Base-by-base conservation (phyloP, 1,284 basidiomycete genomes). In the Porodaedalea pini region DNA sequence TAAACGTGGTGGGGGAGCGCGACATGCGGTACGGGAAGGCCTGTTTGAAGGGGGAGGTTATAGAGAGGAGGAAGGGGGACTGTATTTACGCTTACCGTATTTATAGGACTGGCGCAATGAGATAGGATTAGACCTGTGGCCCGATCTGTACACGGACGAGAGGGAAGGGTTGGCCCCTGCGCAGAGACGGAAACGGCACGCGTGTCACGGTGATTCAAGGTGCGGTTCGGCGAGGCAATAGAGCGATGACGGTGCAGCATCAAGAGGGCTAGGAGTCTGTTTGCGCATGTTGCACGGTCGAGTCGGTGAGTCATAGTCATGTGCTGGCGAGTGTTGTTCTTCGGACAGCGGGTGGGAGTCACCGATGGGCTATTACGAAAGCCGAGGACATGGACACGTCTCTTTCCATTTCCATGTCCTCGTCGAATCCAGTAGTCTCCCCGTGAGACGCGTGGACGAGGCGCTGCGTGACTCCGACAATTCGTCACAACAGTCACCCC, bases 81-180 rank as follows among this genome's bases (percentile, higher is more conserved):
- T 61, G 50, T 58, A 60, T 62, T 60, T 58, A 56, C 63, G 61
- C 52, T 57, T 58, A 37, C 61, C 56, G 65, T 65, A 69, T 73
- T 71, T 69, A 71, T 72, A 70, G 63, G 23, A 3, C 21, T 47
- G 31, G 17, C 7, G 25, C n/a, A 15, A 57, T 58, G 58, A 63
- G 64, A 60, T 58, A 65, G 63, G 66, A 67, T 47, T 47, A 47
- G 45, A 49, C 57, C 57, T 53, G 62, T 61, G 62, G 62, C 61
- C 62, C 62, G 60, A 62, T 64, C 61, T 53, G 62, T 62, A 61
- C 13, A 50, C 41, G 52, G 54, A 40, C 48, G 39, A 52, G 10
- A 43, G 49, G 45, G 56, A 53, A 41, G 25, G 31, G 49, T 44
- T 34, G 19, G n/a, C n/a, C n/a, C n/a, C n/a, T n/a, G n/a, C n/a